Percentiles rank a stretch among this genome's conserved stretches.
phyloP scores from a whole-genome alignment of 345 rosid genomes.

The Arabidopsis suecica region DNA sequence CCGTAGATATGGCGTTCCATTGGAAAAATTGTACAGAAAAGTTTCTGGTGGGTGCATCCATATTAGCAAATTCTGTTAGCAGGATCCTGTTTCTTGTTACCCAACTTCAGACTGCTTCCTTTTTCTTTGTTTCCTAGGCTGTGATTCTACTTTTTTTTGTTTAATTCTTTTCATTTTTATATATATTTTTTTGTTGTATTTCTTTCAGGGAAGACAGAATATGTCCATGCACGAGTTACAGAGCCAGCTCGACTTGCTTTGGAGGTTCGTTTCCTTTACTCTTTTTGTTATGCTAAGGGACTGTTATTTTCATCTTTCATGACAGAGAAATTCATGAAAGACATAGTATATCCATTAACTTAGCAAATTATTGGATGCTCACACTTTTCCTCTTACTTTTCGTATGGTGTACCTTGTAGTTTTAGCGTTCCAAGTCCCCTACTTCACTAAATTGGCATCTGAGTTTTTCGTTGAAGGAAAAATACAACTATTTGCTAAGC shows the following conservation, averaged over 20 bases:
- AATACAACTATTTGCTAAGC: slow-evolving; percentile 22
- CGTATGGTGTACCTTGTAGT: slow-evolving; percentile 2
- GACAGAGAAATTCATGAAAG: slow-evolving; percentile 10
- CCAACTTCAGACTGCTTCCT: slow-evolving; percentile 15
- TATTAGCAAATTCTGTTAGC: slow-evolving; percentile 10
- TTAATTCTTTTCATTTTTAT: neutral
- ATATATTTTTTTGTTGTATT: neutral
- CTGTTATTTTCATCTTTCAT: slow-evolving; percentile 14
- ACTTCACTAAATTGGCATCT: slow-evolving; percentile 31
- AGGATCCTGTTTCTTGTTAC: slow-evolving; percentile 16
- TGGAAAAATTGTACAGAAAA: slow-evolving; percentile 67
- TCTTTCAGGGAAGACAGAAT: slow-evolving; percentile 84
- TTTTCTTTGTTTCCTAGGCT: slow-evolving; percentile 24
- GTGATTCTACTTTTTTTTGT: slow-evolving; percentile 5
- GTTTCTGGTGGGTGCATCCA: slow-evolving; percentile 68
- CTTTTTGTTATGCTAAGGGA: slow-evolving; percentile 35
- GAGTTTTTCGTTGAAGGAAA: slow-evolving; percentile 18
- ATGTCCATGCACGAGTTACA: slow-evolving; percentile 67
- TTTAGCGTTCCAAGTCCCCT: slow-evolving; percentile 16
- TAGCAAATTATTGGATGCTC: slow-evolving; percentile 3
- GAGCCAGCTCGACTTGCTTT: slow-evolving; percentile 75
- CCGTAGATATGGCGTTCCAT: slow-evolving; percentile 69
- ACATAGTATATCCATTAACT: slow-evolving; percentile 12
- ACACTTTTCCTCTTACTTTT: slow-evolving; percentile 17
- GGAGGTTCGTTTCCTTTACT: slow-evolving; percentile 61